Conservation (phyloP, 371 early-diverging fungal species). For the Quaeritorhiza haematococci region DNA sequence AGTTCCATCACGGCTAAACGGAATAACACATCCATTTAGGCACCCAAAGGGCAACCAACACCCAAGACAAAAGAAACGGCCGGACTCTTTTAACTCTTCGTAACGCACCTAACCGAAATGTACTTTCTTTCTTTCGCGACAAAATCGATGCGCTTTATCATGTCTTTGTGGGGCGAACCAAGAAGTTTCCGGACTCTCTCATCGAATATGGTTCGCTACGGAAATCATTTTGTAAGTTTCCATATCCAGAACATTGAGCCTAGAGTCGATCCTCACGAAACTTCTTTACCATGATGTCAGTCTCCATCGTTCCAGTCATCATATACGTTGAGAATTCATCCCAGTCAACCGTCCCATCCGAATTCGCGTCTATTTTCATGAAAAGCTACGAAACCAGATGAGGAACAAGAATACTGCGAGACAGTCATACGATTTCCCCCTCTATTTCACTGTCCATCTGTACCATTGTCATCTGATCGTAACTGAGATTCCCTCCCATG, state of each 20-base stretch:
- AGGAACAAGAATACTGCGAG: too few relatives aligned
- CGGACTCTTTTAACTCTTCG: background rate
- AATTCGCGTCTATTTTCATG: conserved; percentile 52
- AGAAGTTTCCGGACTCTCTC: conserved; percentile 37
- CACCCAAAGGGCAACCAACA: too few relatives aligned
- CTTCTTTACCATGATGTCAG: conserved; percentile 23
- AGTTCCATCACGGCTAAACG: conserved; percentile 42
- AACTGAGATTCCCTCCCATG: conserved; percentile 42
- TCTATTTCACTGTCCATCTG: too few relatives aligned
- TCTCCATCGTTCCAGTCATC: conserved; percentile 44
- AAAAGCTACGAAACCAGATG: too few relatives aligned
- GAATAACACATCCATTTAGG: too few relatives aligned
- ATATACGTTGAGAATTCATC: conserved; percentile 56
- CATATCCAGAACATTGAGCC: background rate
- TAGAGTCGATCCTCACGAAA: background rate
- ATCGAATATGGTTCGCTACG: conserved; percentile 35
- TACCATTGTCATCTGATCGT: conserved; percentile 54
- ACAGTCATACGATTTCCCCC: too few relatives aligned
- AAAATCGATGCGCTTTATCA: conserved; percentile 46
- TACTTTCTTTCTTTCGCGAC: conserved; percentile 50
- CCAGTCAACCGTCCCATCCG: conserved; percentile 52
- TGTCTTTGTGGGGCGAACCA: conserved; percentile 44
- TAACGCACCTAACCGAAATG: conserved; percentile 38
- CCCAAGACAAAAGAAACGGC: background rate
- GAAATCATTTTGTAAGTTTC: background rate